These are phyloP conservation scores for Coemansia sp. DNA, from an alignment of 192 early-diverging fungal species.

Conservation along the genomic window DNA sequence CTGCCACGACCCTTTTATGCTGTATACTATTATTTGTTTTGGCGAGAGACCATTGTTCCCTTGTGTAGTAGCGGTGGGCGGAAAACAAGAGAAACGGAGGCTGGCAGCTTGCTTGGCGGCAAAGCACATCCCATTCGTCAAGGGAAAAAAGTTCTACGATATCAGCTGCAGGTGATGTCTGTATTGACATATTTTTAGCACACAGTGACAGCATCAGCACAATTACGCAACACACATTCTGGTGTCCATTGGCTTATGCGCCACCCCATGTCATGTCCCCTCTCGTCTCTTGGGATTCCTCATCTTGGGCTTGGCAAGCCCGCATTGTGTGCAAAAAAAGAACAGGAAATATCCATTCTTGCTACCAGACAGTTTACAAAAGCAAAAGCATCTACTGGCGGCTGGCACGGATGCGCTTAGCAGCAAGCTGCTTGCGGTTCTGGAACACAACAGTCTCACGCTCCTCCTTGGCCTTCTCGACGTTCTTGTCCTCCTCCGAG, in stretches of 20 bases:
- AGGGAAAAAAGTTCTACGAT: neutral
- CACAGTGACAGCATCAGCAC: neutral
- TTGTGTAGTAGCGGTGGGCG: neutral
- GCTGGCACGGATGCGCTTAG: slow-evolving; percentile 48
- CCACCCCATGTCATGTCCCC: neutral
- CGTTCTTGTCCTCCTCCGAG: slow-evolving; percentile 83
- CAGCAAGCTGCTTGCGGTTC: slow-evolving; percentile 52
- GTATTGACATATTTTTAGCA: neutral
- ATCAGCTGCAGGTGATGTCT: neutral
- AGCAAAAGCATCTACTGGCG: slow-evolving; percentile 28
- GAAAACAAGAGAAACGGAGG: slow-evolving; percentile 4
- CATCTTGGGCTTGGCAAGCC: neutral
- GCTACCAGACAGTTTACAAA: slow-evolving; percentile 1
- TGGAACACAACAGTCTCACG: slow-evolving; percentile 44
- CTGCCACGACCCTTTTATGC: neutral
- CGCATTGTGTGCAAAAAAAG: neutral
- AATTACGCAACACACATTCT: neutral
- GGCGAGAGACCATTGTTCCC: neutral
- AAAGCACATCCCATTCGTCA: neutral
- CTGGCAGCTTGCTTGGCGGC: neutral
- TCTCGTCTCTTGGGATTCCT: neutral
- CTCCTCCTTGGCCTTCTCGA: slow-evolving; percentile 68
- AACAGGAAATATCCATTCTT: neutral
- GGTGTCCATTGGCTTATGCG: neutral
- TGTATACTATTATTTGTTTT: neutral